Conservation (phyloP, 83 land plant species). For the Isoetes engelmannii region DNA sequence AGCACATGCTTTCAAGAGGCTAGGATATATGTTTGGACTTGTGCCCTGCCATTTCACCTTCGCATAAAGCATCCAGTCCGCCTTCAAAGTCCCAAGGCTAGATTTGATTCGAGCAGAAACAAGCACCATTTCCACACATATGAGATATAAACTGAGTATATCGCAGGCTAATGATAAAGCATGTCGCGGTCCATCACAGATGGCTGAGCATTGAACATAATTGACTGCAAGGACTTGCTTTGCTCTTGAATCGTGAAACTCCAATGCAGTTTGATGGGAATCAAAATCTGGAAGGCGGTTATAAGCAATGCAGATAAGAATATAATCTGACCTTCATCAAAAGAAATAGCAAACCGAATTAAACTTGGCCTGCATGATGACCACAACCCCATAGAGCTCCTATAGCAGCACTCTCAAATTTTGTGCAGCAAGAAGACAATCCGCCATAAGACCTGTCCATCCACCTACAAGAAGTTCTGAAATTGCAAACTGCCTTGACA, state of each 20-base stretch:
- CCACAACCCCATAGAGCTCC: no score
- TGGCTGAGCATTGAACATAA: conserved; percentile 50
- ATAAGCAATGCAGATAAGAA: conserved; percentile 51
- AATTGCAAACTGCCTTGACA: conserved; percentile 17
- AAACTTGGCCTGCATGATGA: no score
- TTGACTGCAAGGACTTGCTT: conserved; percentile 49
- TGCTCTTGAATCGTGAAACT: conserved; percentile 15
- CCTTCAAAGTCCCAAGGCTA: conserved; percentile 14
- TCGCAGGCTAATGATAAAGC: conserved; percentile 26
- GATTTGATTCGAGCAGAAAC: conserved; percentile 29
- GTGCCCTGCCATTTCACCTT: no score
- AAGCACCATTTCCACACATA: conserved; percentile 53
- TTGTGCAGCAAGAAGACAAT: conserved; percentile 89
- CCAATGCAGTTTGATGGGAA: conserved; percentile 3
- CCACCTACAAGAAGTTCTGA: conserved; percentile 62
- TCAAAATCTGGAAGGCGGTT: conserved; percentile 49
- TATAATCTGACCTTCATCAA: no score
- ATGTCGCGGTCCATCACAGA: conserved; percentile 34
- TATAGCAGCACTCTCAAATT: no score
- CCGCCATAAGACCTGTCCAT: conserved; percentile 95
- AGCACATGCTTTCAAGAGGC: no score
- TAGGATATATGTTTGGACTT: no score
- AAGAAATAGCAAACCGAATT: no score
- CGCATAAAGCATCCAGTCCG: no score
- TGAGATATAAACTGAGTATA: conserved; percentile 40